Base-by-base conservation (phyloP, 805 yeast species). In the Kuraishia hungarica region DNA sequence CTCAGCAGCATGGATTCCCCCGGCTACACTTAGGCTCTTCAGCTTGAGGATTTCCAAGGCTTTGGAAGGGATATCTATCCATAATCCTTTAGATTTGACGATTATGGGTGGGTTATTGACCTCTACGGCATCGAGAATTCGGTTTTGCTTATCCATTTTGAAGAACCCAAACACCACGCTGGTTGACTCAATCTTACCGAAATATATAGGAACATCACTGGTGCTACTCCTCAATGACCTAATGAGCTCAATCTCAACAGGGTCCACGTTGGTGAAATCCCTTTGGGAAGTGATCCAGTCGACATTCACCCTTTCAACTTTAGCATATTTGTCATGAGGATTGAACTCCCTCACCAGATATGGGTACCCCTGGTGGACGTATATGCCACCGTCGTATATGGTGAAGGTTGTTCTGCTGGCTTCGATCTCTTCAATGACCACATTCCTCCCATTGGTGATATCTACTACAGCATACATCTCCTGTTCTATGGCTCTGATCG, bases 1-100 rank as follows among this genome's bases (percentile, higher is more conserved):
- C 60, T 91, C 93, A 0, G 97, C 96, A 1, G 96, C 97, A 71
- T 94, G 99, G n/a, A 94, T 89, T 0, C 94, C 96, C 4, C 89
- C 99, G 0, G 98, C 93, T 1, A 85, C 72, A 56, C 81, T 87
- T 50, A 94, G 70, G 1, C 73, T 62, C 60, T 90, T 89, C 2
- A 65, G 67, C 2, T 74, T 70, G 35, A 93, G 74, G 2, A 83
- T 57, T 1, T 82, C 83, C 15, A 92, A 64, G 0, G 89, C 88
- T n/a, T 63, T 62, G 2, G 68, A 64, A 0, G 97, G 96, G 1
- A 94, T 77, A 66, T 94, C 97, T 6, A 94, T 78, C 98, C 98
- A 94, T 39, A 93, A 75, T 0, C 99, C 99, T 58, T 87, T 86
- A 0, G 96, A 83, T 39, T 74, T 67, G 47, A 82, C 74, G 2